Evolutionary conservation across 192 early-diverging fungal species (phyloP).

Genomic region (Allomyces arbusculus): DNA sequence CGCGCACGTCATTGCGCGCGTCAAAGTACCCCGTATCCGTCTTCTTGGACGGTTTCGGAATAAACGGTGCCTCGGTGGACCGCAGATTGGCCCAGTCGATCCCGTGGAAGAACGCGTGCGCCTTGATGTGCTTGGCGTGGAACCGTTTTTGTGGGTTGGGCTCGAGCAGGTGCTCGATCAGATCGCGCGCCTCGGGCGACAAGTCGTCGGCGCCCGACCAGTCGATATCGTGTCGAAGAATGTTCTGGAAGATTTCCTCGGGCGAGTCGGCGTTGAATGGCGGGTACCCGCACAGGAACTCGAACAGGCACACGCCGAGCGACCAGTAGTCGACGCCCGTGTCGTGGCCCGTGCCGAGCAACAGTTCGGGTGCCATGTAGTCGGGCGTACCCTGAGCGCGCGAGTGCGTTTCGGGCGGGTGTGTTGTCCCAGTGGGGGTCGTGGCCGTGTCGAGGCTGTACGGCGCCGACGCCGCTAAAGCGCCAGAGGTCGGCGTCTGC

Average conservation of each 20-base stretch:
- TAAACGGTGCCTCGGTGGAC: slow-evolving; percentile 61
- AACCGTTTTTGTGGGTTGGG: slow-evolving; percentile 47
- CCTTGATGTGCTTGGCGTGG: slow-evolving; percentile 40
- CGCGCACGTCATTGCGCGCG: slow-evolving; percentile 4
- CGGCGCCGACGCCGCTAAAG: too few species aligned
- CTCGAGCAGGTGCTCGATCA: slow-evolving; percentile 53
- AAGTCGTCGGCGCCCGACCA: slow-evolving; percentile 22
- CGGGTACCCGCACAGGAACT: slow-evolving; percentile 72
- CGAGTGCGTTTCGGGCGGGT: too few species aligned
- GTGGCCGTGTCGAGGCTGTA: too few species aligned
- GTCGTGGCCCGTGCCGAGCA: slow-evolving; percentile 66
- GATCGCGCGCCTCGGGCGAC: slow-evolving; percentile 38
- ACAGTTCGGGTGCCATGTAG: slow-evolving; percentile 80
- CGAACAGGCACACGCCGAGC: slow-evolving; percentile 74
- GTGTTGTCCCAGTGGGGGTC: too few species aligned
- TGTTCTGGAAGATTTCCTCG: slow-evolving; percentile 72
- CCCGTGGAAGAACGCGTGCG: slow-evolving; percentile 50
- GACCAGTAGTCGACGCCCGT: slow-evolving; percentile 92
- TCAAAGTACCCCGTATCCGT: slow-evolving; percentile 86
- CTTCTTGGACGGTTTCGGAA: slow-evolving; percentile 58
- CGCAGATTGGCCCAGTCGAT: slow-evolving; percentile 58
- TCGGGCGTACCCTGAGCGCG: slow-evolving; percentile 59
- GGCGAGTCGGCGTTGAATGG: slow-evolving; percentile 75
- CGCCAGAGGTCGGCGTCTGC: background rate
- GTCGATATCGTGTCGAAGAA: slow-evolving; percentile 46